A percentile compares a stretch with the other conserved stretches of the same genome.
Evolutionary conservation across 306 rosid genomes (phyloP).

Genomic region (Quercus rubra): DNA sequence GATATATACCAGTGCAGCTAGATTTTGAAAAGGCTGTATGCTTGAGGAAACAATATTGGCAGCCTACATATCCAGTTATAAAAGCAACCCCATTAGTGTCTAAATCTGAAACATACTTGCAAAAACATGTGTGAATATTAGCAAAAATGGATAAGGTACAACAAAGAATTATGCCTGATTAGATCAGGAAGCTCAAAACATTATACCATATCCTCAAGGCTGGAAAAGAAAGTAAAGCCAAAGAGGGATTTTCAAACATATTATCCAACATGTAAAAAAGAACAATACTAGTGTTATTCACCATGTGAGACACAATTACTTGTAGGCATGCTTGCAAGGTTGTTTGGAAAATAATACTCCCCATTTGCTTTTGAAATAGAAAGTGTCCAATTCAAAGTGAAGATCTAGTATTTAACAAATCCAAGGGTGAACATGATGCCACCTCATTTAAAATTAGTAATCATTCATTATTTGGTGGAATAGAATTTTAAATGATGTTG

Average conservation of each 20-base stretch:
- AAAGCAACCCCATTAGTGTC: neutral
- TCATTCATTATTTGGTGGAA: no score
- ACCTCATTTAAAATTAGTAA: no score
- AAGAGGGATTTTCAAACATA: neutral
- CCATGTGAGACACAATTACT: neutral
- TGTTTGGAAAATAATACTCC: no score
- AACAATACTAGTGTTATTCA: neutral
- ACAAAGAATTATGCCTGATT: neutral
- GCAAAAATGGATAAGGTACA: neutral
- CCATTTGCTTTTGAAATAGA: no score
- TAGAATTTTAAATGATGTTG: no score
- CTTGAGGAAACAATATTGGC: constrained; percentile 60
- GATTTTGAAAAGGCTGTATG: constrained; percentile 77
- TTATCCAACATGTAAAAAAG: neutral
- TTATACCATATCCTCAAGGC: neutral
- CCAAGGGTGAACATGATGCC: no score
- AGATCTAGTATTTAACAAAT: no score
- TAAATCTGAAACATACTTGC: no score
- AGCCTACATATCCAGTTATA: constrained; percentile 39
- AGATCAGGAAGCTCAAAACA: neutral
- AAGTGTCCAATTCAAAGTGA: no score
- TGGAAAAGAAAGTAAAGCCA: neutral
- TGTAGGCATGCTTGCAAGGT: neutral
- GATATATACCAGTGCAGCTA: constrained; percentile 40
- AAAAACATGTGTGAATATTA: neutral